A percentile compares a stretch with the other conserved stretches of the same genome.
Evolutionary conservation across 2,329 filamentous ascomycete genomes (phyloP).

Genomic region (Stemphylium lycopersici): DNA sequence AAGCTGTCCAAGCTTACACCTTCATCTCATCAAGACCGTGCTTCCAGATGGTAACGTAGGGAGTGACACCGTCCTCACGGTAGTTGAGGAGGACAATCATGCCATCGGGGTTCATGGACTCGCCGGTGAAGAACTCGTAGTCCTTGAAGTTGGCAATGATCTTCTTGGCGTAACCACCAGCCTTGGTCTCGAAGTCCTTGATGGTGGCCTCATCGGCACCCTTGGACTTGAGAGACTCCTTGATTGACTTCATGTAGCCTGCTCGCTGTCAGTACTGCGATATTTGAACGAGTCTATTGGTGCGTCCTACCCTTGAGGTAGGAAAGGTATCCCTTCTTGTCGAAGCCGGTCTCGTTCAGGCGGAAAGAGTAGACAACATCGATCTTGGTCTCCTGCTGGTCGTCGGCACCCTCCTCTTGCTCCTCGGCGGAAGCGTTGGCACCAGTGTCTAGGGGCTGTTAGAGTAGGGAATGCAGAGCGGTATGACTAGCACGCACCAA

Average conservation of each 20-base stretch:
- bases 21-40: slow-evolving; percentile 88
- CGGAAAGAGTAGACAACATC: slow-evolving; percentile 94
- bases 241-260: slow-evolving; percentile 94
- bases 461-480: background rate
- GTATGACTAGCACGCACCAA: slow-evolving; percentile 61
- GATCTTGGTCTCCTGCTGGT: slow-evolving; percentile 76
- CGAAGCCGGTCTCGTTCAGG: slow-evolving; percentile 75
- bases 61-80: slow-evolving; percentile 92
- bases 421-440: slow-evolving; percentile 98
- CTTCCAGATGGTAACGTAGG: slow-evolving; percentile 93
- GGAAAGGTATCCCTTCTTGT: slow-evolving; percentile 83
- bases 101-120: slow-evolving; percentile 90
- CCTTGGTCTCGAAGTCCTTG: slow-evolving; percentile 79
- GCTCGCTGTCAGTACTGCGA: slow-evolving; percentile 10
- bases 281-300: background rate
- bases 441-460: slow-evolving; percentile 70
- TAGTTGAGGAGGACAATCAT: slow-evolving; percentile 97
- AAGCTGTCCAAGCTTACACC: slow-evolving; percentile 67
- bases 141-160: slow-evolving; percentile 88
- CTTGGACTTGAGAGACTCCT: slow-evolving; percentile 71
- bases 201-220: slow-evolving; percentile 68
- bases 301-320: slow-evolving; percentile 82
- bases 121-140: slow-evolving; percentile 92
- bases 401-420: slow-evolving; percentile 76
- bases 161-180: slow-evolving; percentile 78